A percentile compares a stretch with the other conserved stretches of the same genome.
These are phyloP conservation scores for Pichia ethanolica DNA, from an alignment of 805 yeast species.

Conservation along the genomic window DNA sequence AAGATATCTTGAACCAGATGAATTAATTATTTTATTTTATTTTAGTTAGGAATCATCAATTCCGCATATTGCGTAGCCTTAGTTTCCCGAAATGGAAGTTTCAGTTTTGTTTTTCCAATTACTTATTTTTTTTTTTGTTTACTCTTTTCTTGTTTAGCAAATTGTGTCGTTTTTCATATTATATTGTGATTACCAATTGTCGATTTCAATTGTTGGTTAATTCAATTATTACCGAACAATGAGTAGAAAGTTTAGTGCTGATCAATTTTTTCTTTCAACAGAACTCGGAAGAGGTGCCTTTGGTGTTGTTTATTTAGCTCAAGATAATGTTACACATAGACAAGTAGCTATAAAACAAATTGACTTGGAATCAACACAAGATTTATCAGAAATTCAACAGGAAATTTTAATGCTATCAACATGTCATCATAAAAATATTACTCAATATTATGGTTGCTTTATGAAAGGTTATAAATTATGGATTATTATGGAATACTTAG, in stretches of 20 bases:
- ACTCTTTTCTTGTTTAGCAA: too few relatives aligned
- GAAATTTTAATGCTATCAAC: slow-evolving; percentile 65
- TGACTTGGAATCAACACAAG: slow-evolving; percentile 66
- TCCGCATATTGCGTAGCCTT: too few relatives aligned
- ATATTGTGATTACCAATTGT: too few relatives aligned
- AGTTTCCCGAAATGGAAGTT: too few relatives aligned
- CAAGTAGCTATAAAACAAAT: slow-evolving; percentile 60
- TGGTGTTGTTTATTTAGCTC: slow-evolving; percentile 66
- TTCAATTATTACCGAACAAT: not conserved
- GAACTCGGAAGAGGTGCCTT: slow-evolving; percentile 75
- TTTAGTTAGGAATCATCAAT: too few relatives aligned
- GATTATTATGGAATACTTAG: slow-evolving; percentile 77
- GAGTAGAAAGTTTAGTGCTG: slow-evolving; percentile 2
- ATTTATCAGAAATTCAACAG: slow-evolving; percentile 62
- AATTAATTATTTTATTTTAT: too few relatives aligned
- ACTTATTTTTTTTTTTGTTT: too few relatives aligned
- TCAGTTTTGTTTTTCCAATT: too few relatives aligned
- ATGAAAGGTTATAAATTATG: slow-evolving; percentile 62
- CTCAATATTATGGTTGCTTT: slow-evolving; percentile 65
- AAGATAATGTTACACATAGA: slow-evolving; percentile 34
- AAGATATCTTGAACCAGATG: too few relatives aligned
- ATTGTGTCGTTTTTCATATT: too few relatives aligned
- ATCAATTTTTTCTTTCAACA: slow-evolving; percentile 5
- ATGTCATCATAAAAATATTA: slow-evolving; percentile 55
- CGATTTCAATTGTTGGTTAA: too few relatives aligned